phyloP scores from a whole-genome alignment of 208 protist species.

The Naegleria lovaniensis region DNA sequence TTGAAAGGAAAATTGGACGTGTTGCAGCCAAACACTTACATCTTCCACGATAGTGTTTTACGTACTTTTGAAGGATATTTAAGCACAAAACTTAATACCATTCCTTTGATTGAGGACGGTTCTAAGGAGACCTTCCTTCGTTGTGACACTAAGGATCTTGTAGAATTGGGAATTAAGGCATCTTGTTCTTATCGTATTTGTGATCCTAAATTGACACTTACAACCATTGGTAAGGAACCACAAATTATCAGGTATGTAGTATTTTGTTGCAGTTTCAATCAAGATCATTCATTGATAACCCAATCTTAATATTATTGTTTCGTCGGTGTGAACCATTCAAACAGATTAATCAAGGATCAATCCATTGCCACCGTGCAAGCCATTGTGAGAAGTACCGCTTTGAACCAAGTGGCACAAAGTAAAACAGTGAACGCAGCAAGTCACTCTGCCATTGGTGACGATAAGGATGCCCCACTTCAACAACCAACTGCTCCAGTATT shows the following conservation, averaged over 20 bases:
- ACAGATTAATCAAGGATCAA: constrained; percentile 22
- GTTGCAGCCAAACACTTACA: background rate
- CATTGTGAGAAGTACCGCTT: constrained; percentile 22
- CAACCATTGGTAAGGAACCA: background rate
- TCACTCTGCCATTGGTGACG: background rate
- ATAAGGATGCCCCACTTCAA: background rate
- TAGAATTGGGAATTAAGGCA: constrained; percentile 32
- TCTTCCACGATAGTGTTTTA: background rate
- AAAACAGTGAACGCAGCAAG: background rate
- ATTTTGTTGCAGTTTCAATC: background rate
- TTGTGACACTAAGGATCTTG: constrained; percentile 32
- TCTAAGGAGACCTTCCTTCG: constrained; percentile 11
- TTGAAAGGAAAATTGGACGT: background rate
- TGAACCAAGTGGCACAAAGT: constrained; percentile 26
- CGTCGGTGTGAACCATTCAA: background rate
- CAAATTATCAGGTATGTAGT: background rate
- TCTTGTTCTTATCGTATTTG: constrained; percentile 16
- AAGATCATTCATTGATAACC: too few species aligned
- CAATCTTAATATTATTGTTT: too few species aligned
- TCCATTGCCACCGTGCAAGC: constrained; percentile 25
- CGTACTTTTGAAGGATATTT: constrained; percentile 12
- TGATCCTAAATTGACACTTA: constrained; percentile 24
- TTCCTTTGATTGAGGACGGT: constrained; percentile 15
- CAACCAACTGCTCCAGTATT: constrained; percentile 24
- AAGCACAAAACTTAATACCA: background rate